phyloP scores from a whole-genome alignment of 169 alveolate species.

The Plasmodium chabaudi region DNA sequence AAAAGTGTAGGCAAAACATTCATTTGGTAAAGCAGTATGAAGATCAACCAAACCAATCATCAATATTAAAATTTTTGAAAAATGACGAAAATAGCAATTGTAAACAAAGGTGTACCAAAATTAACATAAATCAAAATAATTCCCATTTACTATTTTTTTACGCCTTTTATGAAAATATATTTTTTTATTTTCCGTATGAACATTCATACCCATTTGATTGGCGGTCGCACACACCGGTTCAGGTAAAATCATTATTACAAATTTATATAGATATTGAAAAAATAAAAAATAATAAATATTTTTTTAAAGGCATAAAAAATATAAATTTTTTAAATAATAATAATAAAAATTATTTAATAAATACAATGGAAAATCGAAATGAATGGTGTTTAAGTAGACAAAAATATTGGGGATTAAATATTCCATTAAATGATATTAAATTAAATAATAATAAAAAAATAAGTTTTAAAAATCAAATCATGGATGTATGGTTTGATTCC shows the following conservation, averaged over 20 bases:
- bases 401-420: slow-evolving; percentile 88
- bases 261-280: slow-evolving; percentile 71
- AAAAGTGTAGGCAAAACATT: background rate
- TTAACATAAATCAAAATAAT: slow-evolving; percentile 45
- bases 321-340: slow-evolving; percentile 77
- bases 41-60: background rate
- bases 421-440: slow-evolving; percentile 67
- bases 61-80: background rate
- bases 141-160: slow-evolving; percentile 46
- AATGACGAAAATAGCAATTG: no score
- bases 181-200: slow-evolving; percentile 68
- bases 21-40: slow-evolving; percentile 17
- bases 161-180: slow-evolving; percentile 45
- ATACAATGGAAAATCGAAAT: slow-evolving; percentile 76
- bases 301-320: slow-evolving; percentile 51
- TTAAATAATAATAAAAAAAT: slow-evolving; percentile 7
- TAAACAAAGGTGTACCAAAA: background rate
- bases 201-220: slow-evolving; percentile 71
- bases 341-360: slow-evolving; percentile 72
- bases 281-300: slow-evolving; percentile 20
- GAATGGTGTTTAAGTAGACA: slow-evolving; percentile 91
- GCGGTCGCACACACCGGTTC: slow-evolving; percentile 70
- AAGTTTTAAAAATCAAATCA: slow-evolving; percentile 75
- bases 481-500: slow-evolving; percentile 93
- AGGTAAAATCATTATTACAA: slow-evolving; percentile 58